A percentile compares a stretch with the other conserved stretches of the same genome.
Conservation (phyloP, 306 rosid species). For the Arachis stenosperma region DNA sequence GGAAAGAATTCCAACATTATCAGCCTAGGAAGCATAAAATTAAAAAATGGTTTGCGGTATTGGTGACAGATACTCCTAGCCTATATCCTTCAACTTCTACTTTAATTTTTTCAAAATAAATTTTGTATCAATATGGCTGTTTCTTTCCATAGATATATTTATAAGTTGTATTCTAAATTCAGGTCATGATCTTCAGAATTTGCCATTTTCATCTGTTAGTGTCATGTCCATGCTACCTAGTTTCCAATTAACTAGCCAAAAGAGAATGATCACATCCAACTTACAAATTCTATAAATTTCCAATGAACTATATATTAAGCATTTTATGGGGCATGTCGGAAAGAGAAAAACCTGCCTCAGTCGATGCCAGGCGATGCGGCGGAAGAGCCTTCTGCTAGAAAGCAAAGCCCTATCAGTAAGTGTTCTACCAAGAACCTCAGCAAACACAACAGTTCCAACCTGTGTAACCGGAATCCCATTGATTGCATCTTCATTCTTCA, state of each 20-base stretch:
- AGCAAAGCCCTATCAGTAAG: slow-evolving; percentile 88
- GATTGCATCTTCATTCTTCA: slow-evolving; percentile 58
- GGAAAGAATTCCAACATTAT: not conserved
- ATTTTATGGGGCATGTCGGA: slow-evolving; percentile 32
- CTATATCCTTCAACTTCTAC: not conserved
- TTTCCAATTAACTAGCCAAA: slow-evolving; percentile 1
- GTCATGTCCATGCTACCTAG: not conserved
- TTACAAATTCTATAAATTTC: slow-evolving; percentile 22
- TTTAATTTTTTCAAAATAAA: not conserved
- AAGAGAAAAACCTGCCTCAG: slow-evolving; percentile 88
- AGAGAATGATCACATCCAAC: slow-evolving; percentile 31
- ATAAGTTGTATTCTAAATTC: not conserved
- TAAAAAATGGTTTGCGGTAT: not conserved
- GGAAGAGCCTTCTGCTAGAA: slow-evolving; percentile 75
- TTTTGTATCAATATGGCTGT: not conserved
- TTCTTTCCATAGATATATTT: not conserved
- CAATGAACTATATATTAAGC: slow-evolving; percentile 24
- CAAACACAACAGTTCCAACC: slow-evolving; percentile 75
- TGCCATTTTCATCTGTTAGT: not conserved
- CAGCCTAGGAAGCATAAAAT: slow-evolving; percentile 3
- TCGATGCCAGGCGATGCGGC: slow-evolving; percentile 83
- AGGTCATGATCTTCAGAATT: not conserved
- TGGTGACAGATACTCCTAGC: not conserved
- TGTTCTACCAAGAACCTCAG: slow-evolving; percentile 85
- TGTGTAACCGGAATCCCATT: slow-evolving; percentile 53